Conservation (phyloP, 768 basidiomycete species). For the Phylloporus sp. region DNA sequence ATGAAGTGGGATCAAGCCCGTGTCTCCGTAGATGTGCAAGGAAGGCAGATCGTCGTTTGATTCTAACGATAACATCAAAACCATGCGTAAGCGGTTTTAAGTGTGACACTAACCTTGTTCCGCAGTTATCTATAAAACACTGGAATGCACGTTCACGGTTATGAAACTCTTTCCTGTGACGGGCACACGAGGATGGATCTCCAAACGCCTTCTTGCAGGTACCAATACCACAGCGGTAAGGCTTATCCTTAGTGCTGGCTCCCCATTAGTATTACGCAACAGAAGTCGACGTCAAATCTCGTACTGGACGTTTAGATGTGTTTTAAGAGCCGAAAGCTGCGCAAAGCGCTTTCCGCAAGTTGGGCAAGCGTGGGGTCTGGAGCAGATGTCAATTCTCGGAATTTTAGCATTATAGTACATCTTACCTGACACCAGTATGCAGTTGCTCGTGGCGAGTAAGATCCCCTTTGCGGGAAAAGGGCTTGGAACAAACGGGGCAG, state of each 20-base stretch:
- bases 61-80: conserved; percentile 35
- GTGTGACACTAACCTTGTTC: conserved; percentile 38
- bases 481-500: conserved; percentile 45
- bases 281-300: conserved; percentile 21
- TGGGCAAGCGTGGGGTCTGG: conserved; percentile 50
- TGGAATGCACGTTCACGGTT: conserved; percentile 36
- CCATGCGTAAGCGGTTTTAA: background rate
- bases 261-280: conserved; percentile 7
- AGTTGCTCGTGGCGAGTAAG: conserved; percentile 51
- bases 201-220: conserved; percentile 52
- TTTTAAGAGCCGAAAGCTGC: conserved; percentile 58
- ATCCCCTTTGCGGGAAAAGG: conserved; percentile 57
- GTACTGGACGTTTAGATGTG: conserved; percentile 66
- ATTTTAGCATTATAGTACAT: background rate
- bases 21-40: conserved; percentile 53
- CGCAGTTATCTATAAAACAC: conserved; percentile 46
- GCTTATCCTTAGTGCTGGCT: conserved; percentile 48
- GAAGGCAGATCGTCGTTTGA: conserved; percentile 62
- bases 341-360: conserved; percentile 54
- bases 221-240: conserved; percentile 45
- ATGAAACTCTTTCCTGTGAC: conserved; percentile 64
- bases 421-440: conserved; percentile 51
- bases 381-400: background rate
- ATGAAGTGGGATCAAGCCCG: conserved; percentile 23
- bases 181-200: conserved; percentile 66